Evolutionary conservation across 1,284 basidiomycete species (phyloP), one percentile per base, ranked within the genome.

Genomic region (Austropuccinia psidii): DNA sequence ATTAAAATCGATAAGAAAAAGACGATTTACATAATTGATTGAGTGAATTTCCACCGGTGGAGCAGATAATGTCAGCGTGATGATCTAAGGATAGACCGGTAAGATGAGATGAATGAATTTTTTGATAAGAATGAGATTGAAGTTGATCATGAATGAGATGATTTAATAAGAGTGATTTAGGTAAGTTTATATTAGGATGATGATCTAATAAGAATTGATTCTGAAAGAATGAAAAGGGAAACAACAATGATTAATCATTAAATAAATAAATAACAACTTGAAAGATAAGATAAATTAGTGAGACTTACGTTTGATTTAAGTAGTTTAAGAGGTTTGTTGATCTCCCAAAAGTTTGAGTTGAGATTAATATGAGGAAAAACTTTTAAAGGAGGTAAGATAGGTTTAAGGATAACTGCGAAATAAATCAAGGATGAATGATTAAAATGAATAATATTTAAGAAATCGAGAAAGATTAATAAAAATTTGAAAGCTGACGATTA

Each of bases 71-170:
- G 29, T 52, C 49, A 19, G 37, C 24, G 11, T 47, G 35, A 9
- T 73, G 27, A n/a, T 45, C 49, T 4, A 73, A 43, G 2, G 37
- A 24, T 19, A 54, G 37, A 9, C 60, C 60, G 24, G 37, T 43
- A 17, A 73, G 47, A 4, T 49, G 33, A 17, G 68, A 54, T 35
- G 70, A n/a, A 15, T n/a, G 35, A 9, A 27, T 27, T 5, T 45
- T 24, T 73, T 73, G 35, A 24, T 37, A 17, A 52, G 27, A 13
- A 41, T 24, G 21, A 7, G 58, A 15, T 29, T 61, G 37, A 24
- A 54, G 35, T 64, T 64, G 60, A 31, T 62, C 60, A 45, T 72
- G 43, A n/a, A 72, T n/a, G 24, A 73, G 37, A 37, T 73, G 21
- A 5, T 47, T 37, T 21, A 64, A 35, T 0, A 73, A 49, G 3